These are phyloP conservation scores for Brassica juncea DNA, from an alignment of 345 rosid genomes.

Conservation along the genomic window DNA sequence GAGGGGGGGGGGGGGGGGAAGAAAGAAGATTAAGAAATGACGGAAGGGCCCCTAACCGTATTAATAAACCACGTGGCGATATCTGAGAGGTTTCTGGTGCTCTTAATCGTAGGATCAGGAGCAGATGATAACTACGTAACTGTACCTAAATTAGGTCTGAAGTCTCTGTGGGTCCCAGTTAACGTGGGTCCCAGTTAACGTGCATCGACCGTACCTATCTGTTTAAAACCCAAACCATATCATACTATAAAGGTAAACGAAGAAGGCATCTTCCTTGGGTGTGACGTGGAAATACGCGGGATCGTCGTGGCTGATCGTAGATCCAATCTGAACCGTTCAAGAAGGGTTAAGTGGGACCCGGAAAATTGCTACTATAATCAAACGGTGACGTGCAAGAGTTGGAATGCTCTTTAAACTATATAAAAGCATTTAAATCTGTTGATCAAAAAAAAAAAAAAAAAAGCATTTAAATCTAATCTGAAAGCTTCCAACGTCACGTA, in stretches of 20 bases:
- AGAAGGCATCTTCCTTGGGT: background rate
- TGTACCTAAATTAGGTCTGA: conserved; percentile 37
- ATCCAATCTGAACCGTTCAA: conserved; percentile 11
- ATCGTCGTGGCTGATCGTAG: conserved; percentile 32
- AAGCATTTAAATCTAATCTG: background rate
- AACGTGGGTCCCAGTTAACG: conserved; percentile 48
- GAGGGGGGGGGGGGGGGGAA: background rate
- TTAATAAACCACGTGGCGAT: background rate
- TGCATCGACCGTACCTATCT: conserved; percentile 55
- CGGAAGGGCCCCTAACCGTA: background rate
- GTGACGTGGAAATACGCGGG: conserved; percentile 39
- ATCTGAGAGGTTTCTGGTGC: background rate
- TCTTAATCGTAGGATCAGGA: conserved; percentile 9
- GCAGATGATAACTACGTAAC: conserved; percentile 16
- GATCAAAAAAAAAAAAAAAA: no score
- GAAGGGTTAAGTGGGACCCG: background rate
- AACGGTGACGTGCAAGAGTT: conserved; percentile 13
- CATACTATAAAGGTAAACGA: background rate
- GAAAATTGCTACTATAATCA: background rate
- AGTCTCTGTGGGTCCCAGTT: conserved; percentile 26
- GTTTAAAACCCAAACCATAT: conserved; percentile 24
- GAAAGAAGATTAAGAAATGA: conserved; percentile 2
- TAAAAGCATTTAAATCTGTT: background rate
- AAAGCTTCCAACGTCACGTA: conserved; percentile 15
- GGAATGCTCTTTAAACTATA: background rate